Evolutionary conservation across 2,329 filamentous ascomycete genomes (phyloP).

Genomic region (Beauveria sp.): DNA sequence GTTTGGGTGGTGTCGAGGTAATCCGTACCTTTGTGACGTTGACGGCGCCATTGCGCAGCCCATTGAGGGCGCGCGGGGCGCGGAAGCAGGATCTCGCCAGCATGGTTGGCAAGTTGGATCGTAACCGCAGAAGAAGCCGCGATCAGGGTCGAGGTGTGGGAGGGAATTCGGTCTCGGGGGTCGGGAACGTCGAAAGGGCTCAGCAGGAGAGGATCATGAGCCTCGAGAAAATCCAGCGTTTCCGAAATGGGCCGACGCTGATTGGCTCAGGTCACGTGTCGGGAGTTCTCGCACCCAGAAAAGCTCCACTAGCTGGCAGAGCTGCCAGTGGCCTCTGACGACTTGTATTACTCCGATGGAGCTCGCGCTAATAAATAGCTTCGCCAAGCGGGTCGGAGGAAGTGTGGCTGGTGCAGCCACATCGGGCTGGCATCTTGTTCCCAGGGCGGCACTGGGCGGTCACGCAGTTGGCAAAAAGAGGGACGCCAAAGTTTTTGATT

Average conservation of each 20-base stretch:
- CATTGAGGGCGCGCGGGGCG: constrained; percentile 77
- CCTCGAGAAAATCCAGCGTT: constrained; percentile 34
- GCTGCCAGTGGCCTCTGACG: background rate
- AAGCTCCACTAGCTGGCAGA: background rate
- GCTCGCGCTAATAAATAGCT: background rate
- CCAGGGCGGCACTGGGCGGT: no score
- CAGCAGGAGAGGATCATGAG: constrained; percentile 28
- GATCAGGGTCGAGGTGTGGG: constrained; percentile 28
- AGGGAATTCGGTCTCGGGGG: constrained; percentile 26
- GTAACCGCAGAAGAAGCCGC: constrained; percentile 29
- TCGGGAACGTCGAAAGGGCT: constrained; percentile 31
- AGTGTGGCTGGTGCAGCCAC: no score
- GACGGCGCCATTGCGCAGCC: constrained; percentile 65
- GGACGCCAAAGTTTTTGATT: no score
- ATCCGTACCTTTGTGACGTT: constrained; percentile 63
- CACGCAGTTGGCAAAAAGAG: no score
- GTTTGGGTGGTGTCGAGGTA: constrained; percentile 18
- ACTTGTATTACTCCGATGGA: background rate
- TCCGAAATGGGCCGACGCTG: constrained; percentile 36
- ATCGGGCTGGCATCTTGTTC: no score
- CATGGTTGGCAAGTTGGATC: constrained; percentile 58
- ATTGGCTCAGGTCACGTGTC: constrained; percentile 33
- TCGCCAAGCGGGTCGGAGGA: no score
- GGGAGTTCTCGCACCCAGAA: constrained; percentile 6
- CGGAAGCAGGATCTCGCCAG: constrained; percentile 88